phyloP scores from a whole-genome alignment of 2,329 filamentous ascomycete species.

The Cadophora gregata region DNA sequence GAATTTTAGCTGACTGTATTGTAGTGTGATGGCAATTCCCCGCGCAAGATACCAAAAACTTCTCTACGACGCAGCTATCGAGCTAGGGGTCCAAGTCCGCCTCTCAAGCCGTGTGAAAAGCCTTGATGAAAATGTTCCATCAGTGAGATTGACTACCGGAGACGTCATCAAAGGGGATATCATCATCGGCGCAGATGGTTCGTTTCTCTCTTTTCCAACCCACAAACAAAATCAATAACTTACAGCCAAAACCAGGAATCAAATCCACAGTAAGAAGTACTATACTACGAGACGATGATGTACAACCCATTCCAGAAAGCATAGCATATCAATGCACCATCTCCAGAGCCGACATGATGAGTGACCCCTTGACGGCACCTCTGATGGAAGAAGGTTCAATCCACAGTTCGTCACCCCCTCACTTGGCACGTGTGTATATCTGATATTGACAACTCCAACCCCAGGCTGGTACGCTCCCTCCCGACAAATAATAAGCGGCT shows the following conservation, averaged over 20 bases:
- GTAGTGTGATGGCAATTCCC: conserved; percentile 9
- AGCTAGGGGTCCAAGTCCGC: conserved; percentile 2
- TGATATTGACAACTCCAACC: not conserved
- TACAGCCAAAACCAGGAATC: not conserved
- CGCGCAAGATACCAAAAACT: conserved; percentile 17
- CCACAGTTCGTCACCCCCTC: conserved; percentile 6
- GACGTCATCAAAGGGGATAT: conserved; percentile 13
- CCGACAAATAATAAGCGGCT: conserved; percentile 19
- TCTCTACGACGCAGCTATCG: conserved; percentile 14
- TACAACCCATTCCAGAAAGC: conserved; percentile 19
- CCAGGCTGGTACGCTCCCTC: conserved; percentile 17
- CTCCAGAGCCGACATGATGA: conserved; percentile 14
- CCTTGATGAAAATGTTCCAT: not conserved
- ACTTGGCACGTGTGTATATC: not conserved
- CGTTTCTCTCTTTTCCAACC: not conserved
- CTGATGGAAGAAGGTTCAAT: conserved; percentile 15
- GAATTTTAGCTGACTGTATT: not conserved
- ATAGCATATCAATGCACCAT: conserved; percentile 22
- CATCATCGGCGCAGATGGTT: conserved; percentile 19
- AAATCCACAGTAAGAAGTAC: conserved; percentile 7
- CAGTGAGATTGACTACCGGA: conserved; percentile 5
- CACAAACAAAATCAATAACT: not conserved
- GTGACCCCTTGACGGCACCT: conserved; percentile 9
- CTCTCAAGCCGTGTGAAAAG: conserved; percentile 4
- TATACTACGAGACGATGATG: conserved; percentile 11